These are phyloP conservation scores for Adansonia digitata DNA, from an alignment of 345 rosid species.

Conservation along the genomic window DNA sequence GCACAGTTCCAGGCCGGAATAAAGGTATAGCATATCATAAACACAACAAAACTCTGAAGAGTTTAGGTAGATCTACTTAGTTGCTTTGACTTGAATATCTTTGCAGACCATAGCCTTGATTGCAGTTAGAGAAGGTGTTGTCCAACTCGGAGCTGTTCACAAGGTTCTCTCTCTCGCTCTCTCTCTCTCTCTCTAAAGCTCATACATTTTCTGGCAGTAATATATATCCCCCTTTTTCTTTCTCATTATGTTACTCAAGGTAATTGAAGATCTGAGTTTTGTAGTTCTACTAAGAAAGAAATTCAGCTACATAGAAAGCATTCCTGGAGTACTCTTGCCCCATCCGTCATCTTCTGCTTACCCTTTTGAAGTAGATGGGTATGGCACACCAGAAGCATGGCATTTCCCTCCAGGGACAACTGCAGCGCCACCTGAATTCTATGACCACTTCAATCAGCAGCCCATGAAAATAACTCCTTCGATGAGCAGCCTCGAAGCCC, in stretches of 20 bases:
- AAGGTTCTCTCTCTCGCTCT: constrained; percentile 44
- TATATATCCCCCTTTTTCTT: neutral
- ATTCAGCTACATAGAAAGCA: constrained; percentile 86
- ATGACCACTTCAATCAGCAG: constrained; percentile 43
- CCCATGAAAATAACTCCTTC: constrained; percentile 71
- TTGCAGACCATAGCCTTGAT: constrained; percentile 89
- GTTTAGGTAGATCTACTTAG: constrained; percentile 6
- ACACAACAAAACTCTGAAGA: constrained; percentile 6
- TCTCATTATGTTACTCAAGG: constrained; percentile 29
- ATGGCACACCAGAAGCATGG: constrained; percentile 47
- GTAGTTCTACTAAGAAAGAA: constrained; percentile 73
- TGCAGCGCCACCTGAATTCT: constrained; percentile 36
- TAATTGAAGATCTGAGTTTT: constrained; percentile 81
- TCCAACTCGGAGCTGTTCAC: constrained; percentile 83
- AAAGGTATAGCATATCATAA: constrained; percentile 41
- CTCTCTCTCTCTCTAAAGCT: neutral
- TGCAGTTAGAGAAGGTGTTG: constrained; percentile 96
- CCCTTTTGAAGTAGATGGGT: constrained; percentile 44
- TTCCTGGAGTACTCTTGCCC: constrained; percentile 89
- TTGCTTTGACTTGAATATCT: constrained; percentile 1
- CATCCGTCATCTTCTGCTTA: constrained; percentile 81
- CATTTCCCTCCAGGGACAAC: constrained; percentile 37
- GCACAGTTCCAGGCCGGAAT: constrained; percentile 96
- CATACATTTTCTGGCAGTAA: neutral
- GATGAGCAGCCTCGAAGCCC: constrained; percentile 96